Conservation (phyloP, 1,284 basidiomycete genomes). For the Testicularia cyperi region DNA sequence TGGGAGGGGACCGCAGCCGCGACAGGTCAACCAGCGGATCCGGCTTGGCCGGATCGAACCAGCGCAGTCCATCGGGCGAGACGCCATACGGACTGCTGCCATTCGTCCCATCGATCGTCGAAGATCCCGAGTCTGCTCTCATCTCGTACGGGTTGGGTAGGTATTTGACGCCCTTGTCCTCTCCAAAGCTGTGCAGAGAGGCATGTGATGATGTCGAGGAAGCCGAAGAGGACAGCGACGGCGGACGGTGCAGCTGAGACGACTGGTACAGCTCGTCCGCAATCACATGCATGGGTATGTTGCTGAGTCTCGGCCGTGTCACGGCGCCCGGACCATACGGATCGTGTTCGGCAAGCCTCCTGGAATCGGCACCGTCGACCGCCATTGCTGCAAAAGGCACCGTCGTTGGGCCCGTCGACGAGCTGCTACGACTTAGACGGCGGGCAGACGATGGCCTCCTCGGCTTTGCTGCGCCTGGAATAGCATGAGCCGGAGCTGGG, state of each 20-base stretch:
- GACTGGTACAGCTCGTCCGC: conserved; percentile 23
- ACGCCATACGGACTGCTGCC: neutral
- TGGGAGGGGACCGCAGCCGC: conserved; percentile 19
- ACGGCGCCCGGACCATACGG: conserved; percentile 36
- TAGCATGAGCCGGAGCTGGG: conserved; percentile 6
- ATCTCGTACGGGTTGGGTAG: too few relatives aligned
- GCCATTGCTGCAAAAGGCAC: conserved; percentile 22
- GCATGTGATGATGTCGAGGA: too few relatives aligned
- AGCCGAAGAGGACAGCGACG: conserved; percentile 6
- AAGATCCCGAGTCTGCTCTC: too few relatives aligned
- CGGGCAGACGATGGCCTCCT: conserved; percentile 26
- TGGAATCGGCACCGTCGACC: neutral
- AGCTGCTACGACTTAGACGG: conserved; percentile 25
- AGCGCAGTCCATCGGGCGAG: conserved; percentile 7
- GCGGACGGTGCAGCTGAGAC: conserved; percentile 8
- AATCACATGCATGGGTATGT: conserved; percentile 19
- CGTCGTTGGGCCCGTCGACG: conserved; percentile 32
- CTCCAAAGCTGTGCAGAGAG: too few relatives aligned
- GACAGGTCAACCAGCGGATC: conserved; percentile 43
- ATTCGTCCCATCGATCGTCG: too few relatives aligned
- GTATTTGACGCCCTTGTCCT: too few relatives aligned
- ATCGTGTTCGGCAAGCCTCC: conserved; percentile 7
- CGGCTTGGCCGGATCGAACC: conserved; percentile 38
- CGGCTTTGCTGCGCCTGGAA: conserved; percentile 7
- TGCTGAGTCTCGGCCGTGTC: conserved; percentile 36